Conservation (phyloP, 2,329 filamentous ascomycete species). For the Sclerotinia minor region DNA sequence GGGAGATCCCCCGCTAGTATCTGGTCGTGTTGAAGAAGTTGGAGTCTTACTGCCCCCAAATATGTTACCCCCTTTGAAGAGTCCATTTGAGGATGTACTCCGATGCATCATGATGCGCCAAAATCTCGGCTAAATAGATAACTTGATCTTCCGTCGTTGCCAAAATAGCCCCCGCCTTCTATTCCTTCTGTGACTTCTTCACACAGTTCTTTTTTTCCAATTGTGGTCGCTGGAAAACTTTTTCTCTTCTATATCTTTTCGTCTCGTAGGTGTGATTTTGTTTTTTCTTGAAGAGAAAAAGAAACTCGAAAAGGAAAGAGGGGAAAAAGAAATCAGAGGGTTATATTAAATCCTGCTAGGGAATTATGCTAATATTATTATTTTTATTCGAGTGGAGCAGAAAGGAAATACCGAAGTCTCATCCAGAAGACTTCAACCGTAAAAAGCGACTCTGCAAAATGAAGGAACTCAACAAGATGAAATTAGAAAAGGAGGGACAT, state of each 20-base stretch:
- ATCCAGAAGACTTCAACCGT: slow-evolving; percentile 16
- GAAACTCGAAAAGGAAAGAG: not conserved
- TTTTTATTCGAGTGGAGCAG: slow-evolving; percentile 22
- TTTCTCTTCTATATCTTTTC: not conserved
- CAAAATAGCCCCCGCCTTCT: slow-evolving; percentile 4
- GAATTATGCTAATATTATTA: slow-evolving; percentile 21
- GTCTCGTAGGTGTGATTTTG: not conserved
- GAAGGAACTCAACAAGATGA: not conserved
- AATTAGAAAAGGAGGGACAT: slow-evolving; percentile 7
- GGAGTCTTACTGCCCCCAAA: slow-evolving; percentile 37
- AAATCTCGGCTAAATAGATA: slow-evolving; percentile 23
- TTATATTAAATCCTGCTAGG: slow-evolving; percentile 10
- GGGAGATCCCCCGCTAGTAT: slow-evolving; percentile 36
- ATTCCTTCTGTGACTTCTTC: not conserved
- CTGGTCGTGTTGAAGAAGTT: slow-evolving; percentile 35
- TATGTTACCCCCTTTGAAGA: slow-evolving; percentile 32
- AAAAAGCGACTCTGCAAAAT: slow-evolving; percentile 6
- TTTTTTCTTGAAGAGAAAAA: not conserved
- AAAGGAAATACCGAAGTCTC: slow-evolving; percentile 20
- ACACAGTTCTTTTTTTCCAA: not conserved
- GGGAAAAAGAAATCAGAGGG: not conserved
- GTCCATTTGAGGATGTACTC: slow-evolving; percentile 26
- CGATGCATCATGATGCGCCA: slow-evolving; percentile 27
- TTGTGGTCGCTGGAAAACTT: not conserved
- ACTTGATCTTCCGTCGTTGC: not conserved